These are phyloP conservation scores for Carex myosuroides DNA, from an alignment of 176 grass and related monocot genomes.

Conservation along the genomic window DNA sequence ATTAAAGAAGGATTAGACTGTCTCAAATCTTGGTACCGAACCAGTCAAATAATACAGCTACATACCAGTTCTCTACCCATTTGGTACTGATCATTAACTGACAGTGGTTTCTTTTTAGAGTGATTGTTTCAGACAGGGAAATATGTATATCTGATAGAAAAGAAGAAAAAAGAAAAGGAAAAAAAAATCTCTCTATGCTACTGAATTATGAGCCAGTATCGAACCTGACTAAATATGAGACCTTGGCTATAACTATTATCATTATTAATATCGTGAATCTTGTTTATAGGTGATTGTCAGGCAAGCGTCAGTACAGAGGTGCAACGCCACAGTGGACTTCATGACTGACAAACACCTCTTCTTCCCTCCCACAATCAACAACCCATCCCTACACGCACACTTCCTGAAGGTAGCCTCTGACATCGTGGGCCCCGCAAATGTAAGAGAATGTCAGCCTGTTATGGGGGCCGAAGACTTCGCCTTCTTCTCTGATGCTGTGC, in stretches of 20 bases:
- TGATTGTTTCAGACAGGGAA: not conserved
- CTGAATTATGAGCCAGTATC: not conserved
- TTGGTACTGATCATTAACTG: not conserved
- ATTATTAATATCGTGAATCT: not conserved
- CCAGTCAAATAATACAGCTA: not conserved
- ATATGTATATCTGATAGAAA: not conserved
- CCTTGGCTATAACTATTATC: not conserved
- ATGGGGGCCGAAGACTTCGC: constrained; percentile 85
- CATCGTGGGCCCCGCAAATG: constrained; percentile 50
- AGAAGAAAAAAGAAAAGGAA: not conserved
- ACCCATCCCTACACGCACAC: constrained; percentile 42
- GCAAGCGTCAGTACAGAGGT: constrained; percentile 89
- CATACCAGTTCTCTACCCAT: not conserved
- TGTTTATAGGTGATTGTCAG: constrained; percentile 65
- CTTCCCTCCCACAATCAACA: constrained; percentile 69
- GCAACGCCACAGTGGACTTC: constrained; percentile 65
- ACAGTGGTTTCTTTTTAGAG: not conserved
- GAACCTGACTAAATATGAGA: constrained; percentile 4
- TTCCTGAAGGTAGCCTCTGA: constrained; percentile 51
- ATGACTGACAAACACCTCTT: constrained; percentile 36
- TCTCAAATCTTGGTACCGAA: not conserved
- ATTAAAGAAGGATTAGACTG: not conserved
- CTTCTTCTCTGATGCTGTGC: constrained; percentile 53
- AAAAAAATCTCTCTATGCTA: not conserved
- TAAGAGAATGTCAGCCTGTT: constrained; percentile 50